phyloP scores from a whole-genome alignment of 306 rosid genomes.

The Lathyrus oleraceus region DNA sequence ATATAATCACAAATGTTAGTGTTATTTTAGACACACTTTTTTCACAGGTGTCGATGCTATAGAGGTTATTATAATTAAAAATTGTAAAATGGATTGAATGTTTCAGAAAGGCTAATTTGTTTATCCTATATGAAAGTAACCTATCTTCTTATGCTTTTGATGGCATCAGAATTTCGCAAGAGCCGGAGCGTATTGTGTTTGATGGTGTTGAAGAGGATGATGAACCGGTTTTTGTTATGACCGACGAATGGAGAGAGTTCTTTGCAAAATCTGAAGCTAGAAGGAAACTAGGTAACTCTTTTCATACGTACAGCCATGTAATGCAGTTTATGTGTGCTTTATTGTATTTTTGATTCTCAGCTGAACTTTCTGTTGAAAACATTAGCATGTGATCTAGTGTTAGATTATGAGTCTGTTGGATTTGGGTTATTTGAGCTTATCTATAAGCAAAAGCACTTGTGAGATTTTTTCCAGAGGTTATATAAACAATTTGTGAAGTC shows the following conservation, averaged over 20 bases:
- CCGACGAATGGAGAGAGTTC: slow-evolving; percentile 82
- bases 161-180: slow-evolving; percentile 52
- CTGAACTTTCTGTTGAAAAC: slow-evolving; percentile 18
- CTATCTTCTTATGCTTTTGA: background rate
- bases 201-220: slow-evolving; percentile 65
- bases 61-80: background rate
- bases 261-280: slow-evolving; percentile 75
- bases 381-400: slow-evolving; percentile 14
- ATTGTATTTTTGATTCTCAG: slow-evolving; percentile 21
- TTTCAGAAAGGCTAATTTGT: background rate
- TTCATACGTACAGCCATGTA: background rate
- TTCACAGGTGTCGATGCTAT: too few relatives aligned
- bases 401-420: background rate
- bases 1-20: too few relatives aligned
- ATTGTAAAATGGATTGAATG: background rate
- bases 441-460: background rate
- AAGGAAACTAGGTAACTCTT: slow-evolving; percentile 54
- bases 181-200: slow-evolving; percentile 36
- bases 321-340: slow-evolving; percentile 2
- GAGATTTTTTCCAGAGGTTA: background rate
- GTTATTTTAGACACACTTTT: too few relatives aligned
- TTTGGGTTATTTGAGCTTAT: background rate
- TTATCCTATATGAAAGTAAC: slow-evolving; percentile 11
- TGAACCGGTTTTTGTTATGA: slow-evolving; percentile 67
- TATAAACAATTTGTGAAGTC: background rate